A percentile compares a stretch with the other conserved stretches of the same genome.
phyloP scores from a whole-genome alignment of 2,329 filamentous ascomycete species.

The Sporothrix humicola region DNA sequence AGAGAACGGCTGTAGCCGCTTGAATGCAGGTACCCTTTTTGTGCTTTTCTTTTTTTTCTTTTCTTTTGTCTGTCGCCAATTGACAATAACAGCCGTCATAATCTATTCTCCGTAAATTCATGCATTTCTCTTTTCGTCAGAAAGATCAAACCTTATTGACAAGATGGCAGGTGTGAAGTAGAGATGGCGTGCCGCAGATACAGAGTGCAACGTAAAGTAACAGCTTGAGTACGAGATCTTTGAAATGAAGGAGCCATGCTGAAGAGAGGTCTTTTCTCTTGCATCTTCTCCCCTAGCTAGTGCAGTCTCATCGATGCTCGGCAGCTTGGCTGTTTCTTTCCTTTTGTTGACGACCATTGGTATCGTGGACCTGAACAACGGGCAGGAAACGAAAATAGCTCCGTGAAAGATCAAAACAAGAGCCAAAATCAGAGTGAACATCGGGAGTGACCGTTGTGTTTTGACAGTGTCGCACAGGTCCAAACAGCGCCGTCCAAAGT shows the following conservation, averaged over 20 bases:
- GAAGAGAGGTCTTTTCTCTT: neutral
- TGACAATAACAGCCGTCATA: too few species aligned
- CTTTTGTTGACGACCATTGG: neutral
- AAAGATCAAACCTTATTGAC: neutral
- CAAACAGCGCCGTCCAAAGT: neutral
- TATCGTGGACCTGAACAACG: neutral
- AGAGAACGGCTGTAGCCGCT: slow-evolving; percentile 1
- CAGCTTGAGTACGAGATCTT: too few species aligned
- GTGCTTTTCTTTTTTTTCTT: too few species aligned
- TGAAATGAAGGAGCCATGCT: neutral
- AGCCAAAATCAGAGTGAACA: neutral
- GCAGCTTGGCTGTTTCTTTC: slow-evolving; percentile 7
- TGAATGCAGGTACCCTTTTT: neutral
- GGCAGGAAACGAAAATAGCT: neutral
- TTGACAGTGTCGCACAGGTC: neutral
- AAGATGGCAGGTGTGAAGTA: neutral
- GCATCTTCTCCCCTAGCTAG: neutral
- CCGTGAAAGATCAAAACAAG: neutral
- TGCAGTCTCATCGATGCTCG: slow-evolving; percentile 5
- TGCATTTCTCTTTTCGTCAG: neutral
- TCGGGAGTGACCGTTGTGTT: neutral
- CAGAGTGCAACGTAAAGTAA: too few species aligned
- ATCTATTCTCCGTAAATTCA: neutral
- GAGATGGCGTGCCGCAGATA: too few species aligned
- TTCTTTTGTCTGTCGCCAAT: neutral